phyloP scores from a whole-genome alignment of 129 eudicot genomes.

The Chrysanthemum makinoi region DNA sequence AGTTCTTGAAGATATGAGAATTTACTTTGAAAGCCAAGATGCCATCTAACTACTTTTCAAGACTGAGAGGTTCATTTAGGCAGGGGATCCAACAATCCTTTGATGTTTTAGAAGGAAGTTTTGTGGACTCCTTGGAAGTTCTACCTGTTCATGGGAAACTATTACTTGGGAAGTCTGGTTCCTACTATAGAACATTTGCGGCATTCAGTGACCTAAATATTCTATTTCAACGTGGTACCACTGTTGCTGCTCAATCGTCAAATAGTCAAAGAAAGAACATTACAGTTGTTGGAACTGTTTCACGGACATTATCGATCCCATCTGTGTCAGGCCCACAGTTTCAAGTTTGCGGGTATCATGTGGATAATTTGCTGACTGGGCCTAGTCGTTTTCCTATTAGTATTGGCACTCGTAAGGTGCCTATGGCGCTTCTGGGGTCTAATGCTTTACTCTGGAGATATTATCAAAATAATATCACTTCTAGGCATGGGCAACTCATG shows the following conservation, averaged over 20 bases:
- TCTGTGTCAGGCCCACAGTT: constrained; percentile 72
- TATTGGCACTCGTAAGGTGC: constrained; percentile 23
- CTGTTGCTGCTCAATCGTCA: constrained; percentile 52
- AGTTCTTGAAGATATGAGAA: constrained; percentile 24
- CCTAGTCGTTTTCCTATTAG: background rate
- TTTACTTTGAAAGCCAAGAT: constrained; percentile 35
- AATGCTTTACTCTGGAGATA: constrained; percentile 36
- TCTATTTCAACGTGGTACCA: constrained; percentile 40
- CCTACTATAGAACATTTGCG: constrained; percentile 39
- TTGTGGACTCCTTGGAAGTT: constrained; percentile 38
- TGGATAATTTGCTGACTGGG: constrained; percentile 45
- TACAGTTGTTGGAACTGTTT: constrained; percentile 58
- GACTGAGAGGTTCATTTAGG: constrained; percentile 38
- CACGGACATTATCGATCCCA: constrained; percentile 66
- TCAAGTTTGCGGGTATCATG: constrained; percentile 66
- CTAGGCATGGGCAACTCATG: constrained; percentile 24
- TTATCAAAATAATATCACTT: constrained; percentile 26
- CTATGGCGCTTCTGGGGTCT: constrained; percentile 52
- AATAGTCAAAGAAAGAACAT: constrained; percentile 47
- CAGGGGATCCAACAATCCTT: constrained; percentile 46
- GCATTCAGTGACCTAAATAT: constrained; percentile 37
- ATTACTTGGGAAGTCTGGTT: constrained; percentile 38
- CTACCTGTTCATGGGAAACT: constrained; percentile 47
- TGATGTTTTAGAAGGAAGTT: constrained; percentile 37
- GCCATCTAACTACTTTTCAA: constrained; percentile 56